Conservation (phyloP, 805 yeast genomes). For the Dipodascus albidus region DNA sequence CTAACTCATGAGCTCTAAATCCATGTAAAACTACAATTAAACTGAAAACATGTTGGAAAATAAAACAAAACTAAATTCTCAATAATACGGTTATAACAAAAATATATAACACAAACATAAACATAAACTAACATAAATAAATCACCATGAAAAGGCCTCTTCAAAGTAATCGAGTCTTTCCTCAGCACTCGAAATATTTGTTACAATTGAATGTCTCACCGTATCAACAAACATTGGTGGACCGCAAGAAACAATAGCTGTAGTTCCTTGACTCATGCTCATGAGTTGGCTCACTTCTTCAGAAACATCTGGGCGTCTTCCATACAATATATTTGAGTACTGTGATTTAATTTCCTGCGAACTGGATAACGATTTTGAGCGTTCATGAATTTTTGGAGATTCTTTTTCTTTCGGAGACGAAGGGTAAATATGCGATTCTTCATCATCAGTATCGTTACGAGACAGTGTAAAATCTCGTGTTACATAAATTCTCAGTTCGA, state of each 20-base stretch:
- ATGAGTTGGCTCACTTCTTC: conserved; percentile 8
- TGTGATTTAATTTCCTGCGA: background rate
- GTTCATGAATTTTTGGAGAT: background rate
- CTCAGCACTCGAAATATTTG: conserved; percentile 5
- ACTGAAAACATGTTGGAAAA: no score
- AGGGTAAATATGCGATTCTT: background rate
- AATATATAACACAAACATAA: no score
- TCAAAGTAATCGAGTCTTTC: conserved; percentile 19
- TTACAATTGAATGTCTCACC: conserved; percentile 32
- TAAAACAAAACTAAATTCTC: no score
- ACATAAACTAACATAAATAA: background rate
- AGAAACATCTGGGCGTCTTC: conserved; percentile 8
- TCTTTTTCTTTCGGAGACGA: background rate
- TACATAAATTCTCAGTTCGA: conserved; percentile 22
- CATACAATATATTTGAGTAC: background rate
- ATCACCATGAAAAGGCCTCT: conserved; percentile 22
- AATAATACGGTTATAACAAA: no score
- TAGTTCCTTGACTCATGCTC: conserved; percentile 23
- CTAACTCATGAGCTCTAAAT: no score
- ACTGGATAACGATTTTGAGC: background rate
- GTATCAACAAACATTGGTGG: conserved; percentile 45
- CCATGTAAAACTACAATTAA: no score
- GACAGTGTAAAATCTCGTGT: conserved; percentile 5
- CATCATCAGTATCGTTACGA: background rate
- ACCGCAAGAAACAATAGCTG: conserved; percentile 47